Evolutionary conservation across 2,329 filamentous ascomycete species (phyloP).

Genomic region (Penicillium sp.): DNA sequence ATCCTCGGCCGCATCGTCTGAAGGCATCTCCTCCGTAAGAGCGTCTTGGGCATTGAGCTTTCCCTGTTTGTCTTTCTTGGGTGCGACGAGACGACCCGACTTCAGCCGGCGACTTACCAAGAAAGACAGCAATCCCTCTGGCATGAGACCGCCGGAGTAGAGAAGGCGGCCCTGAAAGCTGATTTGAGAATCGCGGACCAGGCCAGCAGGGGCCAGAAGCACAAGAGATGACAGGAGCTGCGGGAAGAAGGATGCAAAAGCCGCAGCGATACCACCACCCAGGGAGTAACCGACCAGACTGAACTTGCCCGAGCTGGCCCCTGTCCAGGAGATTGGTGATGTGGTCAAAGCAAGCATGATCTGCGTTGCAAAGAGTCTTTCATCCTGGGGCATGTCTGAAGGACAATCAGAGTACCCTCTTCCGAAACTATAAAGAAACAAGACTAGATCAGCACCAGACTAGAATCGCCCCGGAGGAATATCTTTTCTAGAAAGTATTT

Average conservation of each 20-base stretch:
- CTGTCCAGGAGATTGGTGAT: conserved; percentile 63
- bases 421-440: conserved; percentile 41
- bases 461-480: neutral
- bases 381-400: conserved; percentile 61
- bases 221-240: conserved; percentile 63
- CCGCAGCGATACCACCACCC: conserved; percentile 65
- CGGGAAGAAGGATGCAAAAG: conserved; percentile 65
- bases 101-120: conserved; percentile 48
- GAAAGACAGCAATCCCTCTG: conserved; percentile 50
- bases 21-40: conserved; percentile 37
- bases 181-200: conserved; percentile 62
- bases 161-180: conserved; percentile 56
- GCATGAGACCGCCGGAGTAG: conserved; percentile 56
- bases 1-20: conserved; percentile 28
- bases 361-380: conserved; percentile 66
- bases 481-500: neutral
- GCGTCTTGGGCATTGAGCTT: conserved; percentile 39
- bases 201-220: conserved; percentile 71
- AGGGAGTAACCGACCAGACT: conserved; percentile 73
- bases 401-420: conserved; percentile 72
- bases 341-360: conserved; percentile 65
- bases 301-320: conserved; percentile 49
- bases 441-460: neutral
- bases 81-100: conserved; percentile 33
- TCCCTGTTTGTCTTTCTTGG: conserved; percentile 22